Base-by-base conservation (phyloP, 129 eudicot genomes). In the Flaveria bidentis region DNA sequence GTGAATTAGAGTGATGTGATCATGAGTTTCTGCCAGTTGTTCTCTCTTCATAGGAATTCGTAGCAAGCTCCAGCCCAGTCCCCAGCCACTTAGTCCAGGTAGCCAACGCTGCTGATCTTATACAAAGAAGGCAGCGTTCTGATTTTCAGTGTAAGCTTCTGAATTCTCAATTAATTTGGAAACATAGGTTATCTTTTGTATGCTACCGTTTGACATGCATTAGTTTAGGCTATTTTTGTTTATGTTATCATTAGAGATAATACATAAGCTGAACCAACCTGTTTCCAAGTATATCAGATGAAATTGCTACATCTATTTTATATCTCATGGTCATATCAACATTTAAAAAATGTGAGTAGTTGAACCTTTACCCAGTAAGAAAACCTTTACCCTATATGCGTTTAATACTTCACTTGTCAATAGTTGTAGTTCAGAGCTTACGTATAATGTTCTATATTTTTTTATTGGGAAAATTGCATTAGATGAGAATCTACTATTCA, bases 81-180 rank as follows among this genome's bases (percentile, higher is more conserved):
- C 75, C 91, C 10, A 75, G 83, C 86, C 82, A 86, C 11, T 87
- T 85, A 16, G 52, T 86, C 63, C 88, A 88, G 83, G 94, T 67
- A 52, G 97, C 99, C 44, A 65, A 86, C 74, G 99, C 99, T 76
- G 99, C 99, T 69, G 98, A 93, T 68, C 77, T 94, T 83, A 91
- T 88, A 49, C 96, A 94, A 26, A 88, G 96, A 6, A 80, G 93
- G 64, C 97, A 94, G 75, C 93, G 99, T 56, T 91, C 97, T 2
- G 92, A 94, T 11, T 91, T 91, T 80, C 94, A 78, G 1, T 84
- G 99, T 94, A 83, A 84, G 85, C 69, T 70, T 51, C 33, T 65
- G 16, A 39, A 7, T n/a, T 66, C 50, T n/a, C 63, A 39, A 9
- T 41, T 61, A 26, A 18, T 41, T 39, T 67, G 51, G 11, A n/a